Percentiles rank a stretch among this genome's conserved stretches.
Conservation (phyloP, 2,329 filamentous ascomycete species). For the Eutypella sp. region DNA sequence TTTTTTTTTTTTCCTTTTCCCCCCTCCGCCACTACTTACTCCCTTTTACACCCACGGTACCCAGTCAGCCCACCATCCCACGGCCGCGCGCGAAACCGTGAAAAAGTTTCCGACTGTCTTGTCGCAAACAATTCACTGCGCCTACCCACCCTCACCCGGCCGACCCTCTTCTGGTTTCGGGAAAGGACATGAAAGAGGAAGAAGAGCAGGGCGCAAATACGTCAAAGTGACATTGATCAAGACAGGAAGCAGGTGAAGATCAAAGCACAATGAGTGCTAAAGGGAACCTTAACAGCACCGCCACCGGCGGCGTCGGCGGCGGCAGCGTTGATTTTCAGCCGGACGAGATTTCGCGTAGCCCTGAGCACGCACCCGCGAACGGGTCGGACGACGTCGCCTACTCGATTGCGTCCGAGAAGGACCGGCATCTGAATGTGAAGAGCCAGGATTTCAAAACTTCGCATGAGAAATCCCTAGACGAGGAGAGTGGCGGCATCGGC, state of each 20-base stretch:
- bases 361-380: constrained; percentile 22
- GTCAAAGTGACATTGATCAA: background rate
- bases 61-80: background rate
- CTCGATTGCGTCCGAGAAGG: constrained; percentile 36
- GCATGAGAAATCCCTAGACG: constrained; percentile 25
- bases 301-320: constrained; percentile 17
- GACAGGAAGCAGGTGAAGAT: background rate
- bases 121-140: background rate
- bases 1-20: background rate
- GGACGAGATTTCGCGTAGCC: constrained; percentile 39
- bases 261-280: background rate
- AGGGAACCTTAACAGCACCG: background rate
- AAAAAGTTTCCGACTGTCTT: background rate
- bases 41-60: background rate
- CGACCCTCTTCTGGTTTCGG: background rate
- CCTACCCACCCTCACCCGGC: background rate
- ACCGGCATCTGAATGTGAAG: constrained; percentile 30
- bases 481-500: constrained; percentile 27
- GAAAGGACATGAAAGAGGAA: background rate
- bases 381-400: constrained; percentile 43
- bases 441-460: constrained; percentile 32
- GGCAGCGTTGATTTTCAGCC: constrained; percentile 27
- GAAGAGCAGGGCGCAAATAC: background rate
- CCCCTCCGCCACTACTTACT: background rate
- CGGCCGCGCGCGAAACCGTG: background rate